Evolutionary conservation across 208 protist species (phyloP), one percentile per base, ranked within the genome.

Genomic region (Polymyxa betae): DNA sequence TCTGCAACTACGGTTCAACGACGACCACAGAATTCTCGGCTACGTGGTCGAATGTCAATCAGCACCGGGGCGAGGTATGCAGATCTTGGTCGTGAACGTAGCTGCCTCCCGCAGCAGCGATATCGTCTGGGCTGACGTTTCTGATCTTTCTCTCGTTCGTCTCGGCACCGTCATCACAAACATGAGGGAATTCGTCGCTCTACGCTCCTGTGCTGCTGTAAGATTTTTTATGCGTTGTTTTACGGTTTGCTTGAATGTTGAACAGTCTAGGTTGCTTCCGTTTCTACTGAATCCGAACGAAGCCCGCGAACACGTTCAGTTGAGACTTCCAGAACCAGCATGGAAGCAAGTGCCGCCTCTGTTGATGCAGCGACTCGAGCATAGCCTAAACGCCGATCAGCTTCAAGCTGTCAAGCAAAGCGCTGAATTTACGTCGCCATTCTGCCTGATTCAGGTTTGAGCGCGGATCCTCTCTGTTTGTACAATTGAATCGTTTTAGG

Each of bases 401-500:
- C 72, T 82, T 43, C 16, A 82, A 16, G 72, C 72, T 5, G 72
- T 82, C 35, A 82, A 82, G 72, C n/a, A 35, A 35, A 38, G 72
- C n/a, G 72, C 72, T n/a, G 72, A 5, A 82, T 82, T 82, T n/a
- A 5, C 10, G n/a, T 35, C 72, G 16, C 72, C 72, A 20, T 82
- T 82, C 35, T 35, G 16, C 5, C 40, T 82, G 5, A 35, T 82
- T 43, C 72, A 82, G 72, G 72, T 82, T 60, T 24, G 12, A 60
- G 12, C 72, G 72, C 5, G 35, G 5, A 82, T 45, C 35, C 35
- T 46, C 40, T 60, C 45, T 52, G 16, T 66, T 45, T 46, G 12
- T 60, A 38, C 5, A 87, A 82, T n/a, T 38, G 16, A 43, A 82
- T 82, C 24, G 49, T 40, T 91, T 35, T 89, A 93, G 88, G 91